Base-by-base conservation (phyloP, 148 eudicot species). In the Tetragonia tetragonoides region DNA sequence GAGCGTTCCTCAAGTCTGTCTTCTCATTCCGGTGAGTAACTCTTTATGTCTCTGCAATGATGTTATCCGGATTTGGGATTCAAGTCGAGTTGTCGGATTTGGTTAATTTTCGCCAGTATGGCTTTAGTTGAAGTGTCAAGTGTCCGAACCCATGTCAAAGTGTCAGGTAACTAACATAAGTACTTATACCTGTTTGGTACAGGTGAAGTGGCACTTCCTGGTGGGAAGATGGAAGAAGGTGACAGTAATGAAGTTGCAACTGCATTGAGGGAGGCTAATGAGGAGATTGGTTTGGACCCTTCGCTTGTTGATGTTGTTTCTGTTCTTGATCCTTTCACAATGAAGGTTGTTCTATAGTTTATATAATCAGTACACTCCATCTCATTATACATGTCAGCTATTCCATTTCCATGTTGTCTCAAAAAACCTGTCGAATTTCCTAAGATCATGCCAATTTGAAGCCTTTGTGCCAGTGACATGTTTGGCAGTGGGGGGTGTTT, bases 161-260 rank as follows among this genome's bases (percentile, higher is more conserved):
- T 44, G 47, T 44, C 47, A 2, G 9, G 47, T 44, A 44, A 28
- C 34, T 28, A 28, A 28, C 34, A 0, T 14, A 49, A 0, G 11
- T 7, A 49, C 53, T 10, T 56, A 34, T 80, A 28, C 34, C 7
- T 20, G 12, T 34, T 54, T 47, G 64, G 39, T 84, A 75, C 86
- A 94, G 98, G 97, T 74, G 97, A 94, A 85, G 93, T 94, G 74
- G 84, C 97, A 9, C 87, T 94, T 83, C 98, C 98, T 8, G 98
- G 98, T 66, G 98, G 98, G 18, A 94, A 87, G 81, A 80, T 85
- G 80, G 98, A 94, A 18, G 98, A 94, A 72, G 87, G 86, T 6
- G 97, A 94, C 77, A 71, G 46, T 40, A 83, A 87, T 81, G 97
- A 94, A 84, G 90, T 81, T 49, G 90, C 78, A 6, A 94, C 98